Conservation (phyloP, 257 asterid genomes). For the Cordia subcordata region DNA sequence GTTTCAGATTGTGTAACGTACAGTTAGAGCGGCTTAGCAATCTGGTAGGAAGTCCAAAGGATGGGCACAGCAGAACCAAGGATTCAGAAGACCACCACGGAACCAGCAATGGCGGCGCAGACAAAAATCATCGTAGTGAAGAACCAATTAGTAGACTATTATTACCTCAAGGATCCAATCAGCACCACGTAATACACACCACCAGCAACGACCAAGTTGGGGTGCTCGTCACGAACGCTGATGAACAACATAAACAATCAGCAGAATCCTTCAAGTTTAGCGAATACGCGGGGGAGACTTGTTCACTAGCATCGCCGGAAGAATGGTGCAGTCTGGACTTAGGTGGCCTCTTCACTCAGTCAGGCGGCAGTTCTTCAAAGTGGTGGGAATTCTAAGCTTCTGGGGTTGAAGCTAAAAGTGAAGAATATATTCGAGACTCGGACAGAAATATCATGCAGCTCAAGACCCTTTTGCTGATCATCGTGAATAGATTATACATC, state of each 20-base stretch:
- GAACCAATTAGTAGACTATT: background rate
- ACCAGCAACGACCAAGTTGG: background rate
- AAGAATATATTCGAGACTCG: background rate
- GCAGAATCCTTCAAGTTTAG: constrained; percentile 21
- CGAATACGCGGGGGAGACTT: constrained; percentile 20
- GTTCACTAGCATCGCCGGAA: constrained; percentile 26
- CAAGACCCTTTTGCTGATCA: background rate
- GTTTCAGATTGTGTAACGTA: background rate
- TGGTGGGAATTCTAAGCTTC: constrained; percentile 60
- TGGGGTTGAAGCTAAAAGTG: too few relatives aligned
- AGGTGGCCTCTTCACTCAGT: constrained; percentile 25
- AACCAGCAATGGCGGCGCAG: background rate
- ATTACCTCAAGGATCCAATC: background rate
- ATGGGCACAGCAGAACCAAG: background rate
- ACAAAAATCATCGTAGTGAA: background rate
- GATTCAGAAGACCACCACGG: constrained; percentile 19
- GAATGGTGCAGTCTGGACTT: constrained; percentile 43
- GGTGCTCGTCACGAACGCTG: background rate
- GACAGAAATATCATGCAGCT: background rate
- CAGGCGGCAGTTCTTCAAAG: constrained; percentile 15
- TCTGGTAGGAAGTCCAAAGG: constrained; percentile 11
- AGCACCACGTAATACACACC: background rate
- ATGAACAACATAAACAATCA: constrained; percentile 11
- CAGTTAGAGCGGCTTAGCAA: constrained; percentile 47
- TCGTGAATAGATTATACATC: background rate